phyloP scores from a whole-genome alignment of 139 green algal genomes.

The Parachlorella kessleri region DNA sequence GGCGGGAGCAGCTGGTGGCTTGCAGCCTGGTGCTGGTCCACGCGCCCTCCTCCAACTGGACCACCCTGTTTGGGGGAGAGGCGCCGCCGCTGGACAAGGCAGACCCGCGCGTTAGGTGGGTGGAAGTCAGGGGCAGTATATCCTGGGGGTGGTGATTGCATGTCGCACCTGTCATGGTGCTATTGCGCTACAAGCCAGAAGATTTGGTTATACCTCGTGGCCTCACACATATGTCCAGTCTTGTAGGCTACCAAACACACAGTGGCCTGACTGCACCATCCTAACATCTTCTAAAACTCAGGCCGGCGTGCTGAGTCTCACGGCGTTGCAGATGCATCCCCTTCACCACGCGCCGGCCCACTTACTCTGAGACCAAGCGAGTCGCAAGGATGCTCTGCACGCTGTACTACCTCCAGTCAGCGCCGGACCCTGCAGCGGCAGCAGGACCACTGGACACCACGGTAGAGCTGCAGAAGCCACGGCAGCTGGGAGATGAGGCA shows the following conservation, averaged over 20 bases:
- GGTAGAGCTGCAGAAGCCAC: background rate
- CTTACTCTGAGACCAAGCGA: conserved; percentile 81
- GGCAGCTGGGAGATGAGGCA: background rate
- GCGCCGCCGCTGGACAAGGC: conserved; percentile 31
- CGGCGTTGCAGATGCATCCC: conserved; percentile 38
- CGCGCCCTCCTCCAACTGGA: conserved; percentile 53
- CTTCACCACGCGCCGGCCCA: conserved; percentile 82
- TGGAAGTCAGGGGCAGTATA: too few species aligned
- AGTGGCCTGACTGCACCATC: too few species aligned
- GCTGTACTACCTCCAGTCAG: too few species aligned
- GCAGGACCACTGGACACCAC: conserved; percentile 6
- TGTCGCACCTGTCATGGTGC: too few species aligned
- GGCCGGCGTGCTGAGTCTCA: too few species aligned
- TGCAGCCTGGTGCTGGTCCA: conserved; percentile 73
- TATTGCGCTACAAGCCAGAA: too few species aligned
- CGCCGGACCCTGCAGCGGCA: too few species aligned
- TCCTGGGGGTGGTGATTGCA: too few species aligned
- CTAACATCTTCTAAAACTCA: too few species aligned
- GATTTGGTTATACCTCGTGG: too few species aligned
- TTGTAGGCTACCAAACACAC: too few species aligned
- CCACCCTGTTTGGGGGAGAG: conserved; percentile 34
- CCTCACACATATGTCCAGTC: too few species aligned
- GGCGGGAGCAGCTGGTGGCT: conserved; percentile 14
- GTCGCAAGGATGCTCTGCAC: conserved; percentile 63
- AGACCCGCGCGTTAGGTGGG: conserved; percentile 66